Percentiles rank a stretch among this genome's conserved stretches.
phyloP scores from a whole-genome alignment of 768 basidiomycete genomes.

The Rhodocollybia butyracea region DNA sequence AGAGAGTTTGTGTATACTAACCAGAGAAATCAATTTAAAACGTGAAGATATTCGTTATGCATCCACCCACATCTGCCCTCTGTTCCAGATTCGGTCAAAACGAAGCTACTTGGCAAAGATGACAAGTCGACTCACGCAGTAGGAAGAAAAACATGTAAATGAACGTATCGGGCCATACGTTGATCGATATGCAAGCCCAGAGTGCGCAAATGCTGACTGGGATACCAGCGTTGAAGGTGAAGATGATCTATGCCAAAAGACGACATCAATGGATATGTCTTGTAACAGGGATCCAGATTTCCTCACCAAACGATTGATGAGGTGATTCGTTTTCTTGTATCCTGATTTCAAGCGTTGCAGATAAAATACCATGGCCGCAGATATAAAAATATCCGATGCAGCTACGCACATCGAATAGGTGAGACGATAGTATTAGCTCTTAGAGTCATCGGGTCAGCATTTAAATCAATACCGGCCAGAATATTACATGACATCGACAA shows the following conservation, averaged over 20 bases:
- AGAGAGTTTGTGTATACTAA: constrained; percentile 8
- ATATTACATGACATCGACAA: constrained; percentile 14
- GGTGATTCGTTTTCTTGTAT: constrained; percentile 7
- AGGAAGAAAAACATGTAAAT: constrained; percentile 9
- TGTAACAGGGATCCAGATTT: background rate
- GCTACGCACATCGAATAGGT: too few relatives aligned
- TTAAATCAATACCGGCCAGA: background rate
- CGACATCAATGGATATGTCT: background rate
- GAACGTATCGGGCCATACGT: constrained; percentile 6
- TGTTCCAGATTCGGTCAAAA: background rate
- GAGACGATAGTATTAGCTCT: background rate
- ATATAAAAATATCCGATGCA: constrained; percentile 10
- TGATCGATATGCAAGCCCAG: constrained; percentile 7
- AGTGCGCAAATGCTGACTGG: constrained; percentile 8
- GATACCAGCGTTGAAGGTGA: constrained; percentile 3
- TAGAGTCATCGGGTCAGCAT: background rate
- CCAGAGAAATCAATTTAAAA: background rate
- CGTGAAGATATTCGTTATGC: background rate
- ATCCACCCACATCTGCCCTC: background rate
- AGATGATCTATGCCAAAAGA: background rate
- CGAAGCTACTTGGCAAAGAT: background rate
- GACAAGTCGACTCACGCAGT: background rate
- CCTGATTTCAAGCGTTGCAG: constrained; percentile 10
- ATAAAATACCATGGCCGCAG: constrained; percentile 8
- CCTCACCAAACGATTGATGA: constrained; percentile 14